Base-by-base conservation (phyloP, 176 grass and related monocot species). In the Eleusine indica region DNA sequence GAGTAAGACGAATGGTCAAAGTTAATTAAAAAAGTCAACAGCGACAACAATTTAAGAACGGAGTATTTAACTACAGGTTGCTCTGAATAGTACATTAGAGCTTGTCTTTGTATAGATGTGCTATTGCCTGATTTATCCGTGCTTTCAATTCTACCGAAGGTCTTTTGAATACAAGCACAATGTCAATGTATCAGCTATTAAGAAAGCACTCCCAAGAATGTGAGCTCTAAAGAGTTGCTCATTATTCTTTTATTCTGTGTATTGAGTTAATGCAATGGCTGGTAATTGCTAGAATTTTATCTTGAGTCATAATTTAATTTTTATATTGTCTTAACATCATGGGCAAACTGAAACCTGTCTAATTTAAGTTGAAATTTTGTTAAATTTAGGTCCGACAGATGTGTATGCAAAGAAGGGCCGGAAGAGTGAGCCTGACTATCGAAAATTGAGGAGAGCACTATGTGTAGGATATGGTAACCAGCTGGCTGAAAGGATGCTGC, bases 381-480 rank as follows among this genome's bases (percentile, higher is more conserved):
- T 56, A 66, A 77, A 73, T 82, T 63, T 68, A 98, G 95, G 95
- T 79, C 75, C 92, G 68, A 79, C 80, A 79, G 82, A 93, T 69
- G 85, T 98, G 57, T 71, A 91, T 80, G 76, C 87, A 74, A 87
- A 87, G 68, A 88, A 74, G 78, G 82, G 80, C 38, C 56, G 69
- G 77, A 95, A 91, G 60, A 90, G 63, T 79, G 90, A 98, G 49
- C 86, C 73, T 76, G 87, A 90, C 51, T 98, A 98, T 72, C 81
- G 88, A 86, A 95, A 93, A 74, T 79, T 98, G 80, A 93, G 95
- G 63, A 95, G 68, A 90, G 93, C 92, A 80, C 84, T 98, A 16
- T 98, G 92, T 53, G 64, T 86, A 39, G 95, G 95, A 42, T 98
- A 98, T 85, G 92, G 95, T 70, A 95, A 98, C 83, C 95, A 98